These are phyloP conservation scores for Sapria himalayana DNA, from an alignment of 345 rosid species.

Conservation along the genomic window DNA sequence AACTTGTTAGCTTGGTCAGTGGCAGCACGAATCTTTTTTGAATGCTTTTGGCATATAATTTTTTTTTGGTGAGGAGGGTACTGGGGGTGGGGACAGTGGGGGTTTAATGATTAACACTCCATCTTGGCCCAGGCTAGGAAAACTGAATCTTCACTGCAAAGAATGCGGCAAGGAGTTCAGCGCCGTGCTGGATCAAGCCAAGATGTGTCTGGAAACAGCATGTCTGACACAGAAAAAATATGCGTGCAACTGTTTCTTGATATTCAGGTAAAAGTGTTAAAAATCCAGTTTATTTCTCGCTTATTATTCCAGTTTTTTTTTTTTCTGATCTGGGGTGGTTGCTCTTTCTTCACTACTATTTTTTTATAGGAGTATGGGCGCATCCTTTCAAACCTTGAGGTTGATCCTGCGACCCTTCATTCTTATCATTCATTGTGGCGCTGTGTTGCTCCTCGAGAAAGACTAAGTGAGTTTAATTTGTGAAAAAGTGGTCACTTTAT, in stretches of 20 bases:
- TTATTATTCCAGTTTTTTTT: not conserved
- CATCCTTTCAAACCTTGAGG: constrained; percentile 43
- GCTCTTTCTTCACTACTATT: not conserved
- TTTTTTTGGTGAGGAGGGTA: too few relatives aligned
- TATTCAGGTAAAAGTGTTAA: constrained; percentile 42
- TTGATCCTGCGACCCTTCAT: constrained; percentile 42
- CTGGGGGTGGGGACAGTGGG: too few relatives aligned
- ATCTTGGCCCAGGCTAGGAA: constrained; percentile 67
- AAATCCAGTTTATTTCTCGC: not conserved
- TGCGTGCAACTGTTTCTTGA: constrained; percentile 93
- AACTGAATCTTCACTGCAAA: constrained; percentile 76
- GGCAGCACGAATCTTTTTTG: too few relatives aligned
- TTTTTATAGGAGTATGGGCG: constrained; percentile 65
- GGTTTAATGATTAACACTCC: too few relatives aligned
- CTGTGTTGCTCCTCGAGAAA: constrained; percentile 71
- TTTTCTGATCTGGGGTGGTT: not conserved
- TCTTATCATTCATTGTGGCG: constrained; percentile 73
- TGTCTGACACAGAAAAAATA: constrained; percentile 72
- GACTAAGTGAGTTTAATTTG: constrained; percentile 25
- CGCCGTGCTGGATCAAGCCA: constrained; percentile 78
- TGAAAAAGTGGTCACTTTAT: too few relatives aligned
- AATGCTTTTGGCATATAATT: too few relatives aligned
- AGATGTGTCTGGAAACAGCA: constrained; percentile 53
- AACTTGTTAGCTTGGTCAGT: constrained; percentile 70
- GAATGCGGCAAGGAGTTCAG: constrained; percentile 78